Evolutionary conservation across 441 rosid genomes (phyloP), one percentile per base, ranked within the genome.

Genomic region (Breynia disticha): DNA sequence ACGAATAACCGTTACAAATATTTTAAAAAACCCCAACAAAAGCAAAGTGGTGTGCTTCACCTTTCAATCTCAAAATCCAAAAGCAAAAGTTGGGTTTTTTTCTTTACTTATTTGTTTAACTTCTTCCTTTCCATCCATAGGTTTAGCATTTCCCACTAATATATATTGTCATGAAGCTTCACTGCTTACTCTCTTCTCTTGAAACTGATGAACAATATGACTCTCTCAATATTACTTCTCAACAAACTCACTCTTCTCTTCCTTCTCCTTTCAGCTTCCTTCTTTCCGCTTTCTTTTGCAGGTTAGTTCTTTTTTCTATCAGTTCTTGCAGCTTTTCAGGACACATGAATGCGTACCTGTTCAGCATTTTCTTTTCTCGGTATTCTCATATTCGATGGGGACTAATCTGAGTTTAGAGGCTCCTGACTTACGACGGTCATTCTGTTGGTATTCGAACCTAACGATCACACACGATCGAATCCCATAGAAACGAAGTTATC

Each of bases 1-100:
- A n/a, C n/a, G n/a, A n/a, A n/a, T n/a, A n/a, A n/a, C n/a, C n/a
- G n/a, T n/a, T n/a, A n/a, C n/a, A n/a, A n/a, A n/a, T n/a, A n/a
- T n/a, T n/a, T n/a, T n/a, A n/a, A n/a, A n/a, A n/a, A n/a, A n/a
- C 82, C 73, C 84, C 77, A 81, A 84, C 95, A 84, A 82, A 22
- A 67, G 79, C 71, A 86, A 82, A 79, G 93, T 74, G 82, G 81
- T 67, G 74, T 75, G 60, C 74, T 78, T 75, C 71, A 67, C 76
- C 84, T 41, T 76, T 86, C 81, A 17, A 67, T 56, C 67, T 68
- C 54, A 38, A 63, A 64, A 69, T 32, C 28, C 20, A 54, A 61
- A 76, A 64, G 59, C 37, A 32, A 14, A 47, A 47, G 21, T 32
- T 10, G 2, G 12, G 12, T 10, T 9, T 46, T 57, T 7, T 7